Evolutionary conservation across 768 basidiomycete genomes (phyloP), one percentile per base, ranked within the genome.

Genomic region (Clavulina sp.): DNA sequence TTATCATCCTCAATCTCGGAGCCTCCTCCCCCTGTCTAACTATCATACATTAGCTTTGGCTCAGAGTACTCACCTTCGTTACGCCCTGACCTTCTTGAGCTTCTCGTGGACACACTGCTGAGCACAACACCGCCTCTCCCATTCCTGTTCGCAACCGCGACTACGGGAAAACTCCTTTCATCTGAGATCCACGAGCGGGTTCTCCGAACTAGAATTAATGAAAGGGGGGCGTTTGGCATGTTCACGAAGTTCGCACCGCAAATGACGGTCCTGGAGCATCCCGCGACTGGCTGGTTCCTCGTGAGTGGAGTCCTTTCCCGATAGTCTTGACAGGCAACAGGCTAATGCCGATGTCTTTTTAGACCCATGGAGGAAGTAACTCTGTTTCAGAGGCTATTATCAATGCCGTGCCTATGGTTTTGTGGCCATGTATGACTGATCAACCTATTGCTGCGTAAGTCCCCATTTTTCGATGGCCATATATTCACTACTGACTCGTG

Each of bases 371-470:
- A 9, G 43, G 43, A 16, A 28, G 16, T 13, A 24, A 24, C 9
- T 13, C 13, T 9, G 26, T 46, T 9, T 16, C 13, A 9, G 43
- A 46, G 24, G 13, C 43, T 16, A 46, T 46, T 24, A 46, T 46
- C 26, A 46, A 26, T 24, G 26, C 9, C 13, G 43, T 46, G 9
- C 43, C 43, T 13, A 46, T 46, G 43, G 43, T 46, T 28, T 28
- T 13, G 9, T 46, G 43, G 43, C 43, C 43, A 28, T 46, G 43
- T 24, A 46, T 46, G 43, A 46, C 43, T 24, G 43, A 46, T 26
- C 43, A 46, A 24, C 43, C 43, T 28, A 46, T 46, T 13, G 24
- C 13, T 26, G 13, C 43, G 43, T 46, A 26, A 46, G 43, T 46
- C 24, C n/a, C 36, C 43, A 46, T 46, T 46, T 16, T 28, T 46